These are phyloP conservation scores for Cladosporium cucumerinum DNA, from an alignment of 2,329 filamentous ascomycete genomes.

Conservation along the genomic window DNA sequence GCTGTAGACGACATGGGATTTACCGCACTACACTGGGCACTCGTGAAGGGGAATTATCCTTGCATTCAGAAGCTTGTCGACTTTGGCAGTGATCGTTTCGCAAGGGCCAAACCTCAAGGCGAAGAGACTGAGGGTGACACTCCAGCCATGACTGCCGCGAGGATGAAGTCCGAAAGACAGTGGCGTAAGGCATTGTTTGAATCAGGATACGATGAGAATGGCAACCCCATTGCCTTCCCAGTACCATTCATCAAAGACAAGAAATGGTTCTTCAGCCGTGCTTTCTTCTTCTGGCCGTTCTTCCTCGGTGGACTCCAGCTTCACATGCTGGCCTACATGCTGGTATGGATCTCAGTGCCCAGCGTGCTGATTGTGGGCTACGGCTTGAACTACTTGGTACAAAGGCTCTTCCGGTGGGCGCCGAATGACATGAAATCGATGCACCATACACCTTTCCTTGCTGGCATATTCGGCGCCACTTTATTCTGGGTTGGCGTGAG, in stretches of 20 bases:
- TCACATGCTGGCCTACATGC: conserved; percentile 68
- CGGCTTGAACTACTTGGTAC: conserved; percentile 71
- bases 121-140: conserved; percentile 71
- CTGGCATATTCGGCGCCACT: conserved; percentile 86
- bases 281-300: conserved; percentile 88
- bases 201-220: conserved; percentile 78
- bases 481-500: conserved; percentile 75
- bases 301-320: conserved; percentile 68
- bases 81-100: conserved; percentile 91
- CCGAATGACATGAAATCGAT: conserved; percentile 85
- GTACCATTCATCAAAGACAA: conserved; percentile 74
- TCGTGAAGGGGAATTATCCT: conserved; percentile 85
- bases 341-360: conserved; percentile 73
- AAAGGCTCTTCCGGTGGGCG: conserved; percentile 75
- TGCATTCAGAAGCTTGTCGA: conserved; percentile 94
- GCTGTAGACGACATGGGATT: conserved; percentile 88
- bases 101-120: conserved; percentile 61
- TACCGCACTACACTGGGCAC: conserved; percentile 91
- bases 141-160: conserved; percentile 76
- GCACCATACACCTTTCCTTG: conserved; percentile 88
- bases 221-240: conserved; percentile 69
- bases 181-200: conserved; percentile 83
- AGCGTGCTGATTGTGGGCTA: conserved; percentile 64
- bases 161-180: conserved; percentile 79
- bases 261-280: conserved; percentile 72